These are phyloP conservation scores for Annona squamosa DNA, from an alignment of 164 flowering plant species.

Conservation along the genomic window DNA sequence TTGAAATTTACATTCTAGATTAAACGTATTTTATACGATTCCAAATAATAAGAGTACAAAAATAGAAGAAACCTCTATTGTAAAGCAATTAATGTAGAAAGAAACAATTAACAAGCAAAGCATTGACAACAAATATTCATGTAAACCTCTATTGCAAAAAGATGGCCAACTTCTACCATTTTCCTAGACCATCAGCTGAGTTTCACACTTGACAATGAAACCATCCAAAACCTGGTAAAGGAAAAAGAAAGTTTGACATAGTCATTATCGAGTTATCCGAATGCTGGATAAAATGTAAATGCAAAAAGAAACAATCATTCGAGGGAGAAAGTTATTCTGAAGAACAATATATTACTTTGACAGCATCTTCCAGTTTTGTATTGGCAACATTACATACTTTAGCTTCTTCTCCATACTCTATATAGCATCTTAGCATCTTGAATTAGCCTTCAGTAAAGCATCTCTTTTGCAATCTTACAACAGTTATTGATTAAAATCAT, in stretches of 20 bases:
- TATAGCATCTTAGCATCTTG: conserved; percentile 58
- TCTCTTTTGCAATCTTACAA: conserved; percentile 81
- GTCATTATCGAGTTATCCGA: neutral
- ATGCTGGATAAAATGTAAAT: neutral
- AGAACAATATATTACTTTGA: conserved; percentile 44
- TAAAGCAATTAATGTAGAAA: neutral
- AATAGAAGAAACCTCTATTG: too few species aligned
- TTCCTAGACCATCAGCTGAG: conserved; percentile 82
- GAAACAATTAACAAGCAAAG: neutral
- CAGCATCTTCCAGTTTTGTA: conserved; percentile 63
- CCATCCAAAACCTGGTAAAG: conserved; percentile 60
- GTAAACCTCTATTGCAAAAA: conserved; percentile 81
- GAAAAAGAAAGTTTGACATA: neutral
- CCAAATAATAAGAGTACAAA: too few species aligned
- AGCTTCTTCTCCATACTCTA: conserved; percentile 83
- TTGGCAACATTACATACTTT: conserved; percentile 70
- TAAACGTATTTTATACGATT: too few species aligned
- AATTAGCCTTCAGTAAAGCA: conserved; percentile 78
- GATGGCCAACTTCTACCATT: conserved; percentile 67
- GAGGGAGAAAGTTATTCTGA: neutral
- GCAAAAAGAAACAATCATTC: neutral
- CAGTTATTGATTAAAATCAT: conserved; percentile 9
- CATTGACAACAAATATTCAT: neutral
- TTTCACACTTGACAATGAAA: conserved; percentile 76
- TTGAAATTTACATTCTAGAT: too few species aligned